Base-by-base conservation (phyloP, 257 asterid genomes). In the Cordia subcordata region DNA sequence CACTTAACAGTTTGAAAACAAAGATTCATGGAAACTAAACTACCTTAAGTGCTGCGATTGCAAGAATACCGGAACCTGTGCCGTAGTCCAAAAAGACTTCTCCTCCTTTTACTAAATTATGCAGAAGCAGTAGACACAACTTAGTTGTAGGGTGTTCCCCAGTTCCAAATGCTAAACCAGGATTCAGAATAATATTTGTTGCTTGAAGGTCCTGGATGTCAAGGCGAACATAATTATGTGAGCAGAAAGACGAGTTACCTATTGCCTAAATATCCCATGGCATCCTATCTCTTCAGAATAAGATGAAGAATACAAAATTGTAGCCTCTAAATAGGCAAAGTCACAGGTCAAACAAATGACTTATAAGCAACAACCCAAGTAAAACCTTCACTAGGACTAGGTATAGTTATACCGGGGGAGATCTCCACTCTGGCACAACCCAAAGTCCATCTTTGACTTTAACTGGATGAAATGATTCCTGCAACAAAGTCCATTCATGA, bases 121-220 rank as follows among this genome's bases (percentile, higher is more conserved):
- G 93, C 62, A 92, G 86, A 65, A 88, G 64, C 63, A 86, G 63
- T 33, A 92, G 74, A 67, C 99, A 92, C 79, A 92, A 64, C 76
- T 83, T 92, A 61, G 99, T 88, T 1, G 96, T 84, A 64, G 95
- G 88, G 70, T 88, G 96, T 59, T 92, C 98, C 61, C 98, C 98
- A 21, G 98, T 92, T 59, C 98, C 96, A 68, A 92, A 92, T 64
- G 98, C 95, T 83, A 92, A 75, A 69, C 98, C 98, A 32, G 96
- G 95, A 64, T 88, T 86, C 55, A 92, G 65, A 62, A 88, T 64
- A 38, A 92, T 84, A 75, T 88, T 92, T 57, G 75, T 76, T 45
- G 95, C 96, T 79, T 71, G 75, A 73, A 39, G 79, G 72, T 87
- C 84, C 97, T 90, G 77, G 45, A 65, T 60, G 56, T 49, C 42